Percentiles rank a stretch among this genome's conserved stretches.
Evolutionary conservation across 768 basidiomycete species (phyloP).

Genomic region (Pluteus cervinus): DNA sequence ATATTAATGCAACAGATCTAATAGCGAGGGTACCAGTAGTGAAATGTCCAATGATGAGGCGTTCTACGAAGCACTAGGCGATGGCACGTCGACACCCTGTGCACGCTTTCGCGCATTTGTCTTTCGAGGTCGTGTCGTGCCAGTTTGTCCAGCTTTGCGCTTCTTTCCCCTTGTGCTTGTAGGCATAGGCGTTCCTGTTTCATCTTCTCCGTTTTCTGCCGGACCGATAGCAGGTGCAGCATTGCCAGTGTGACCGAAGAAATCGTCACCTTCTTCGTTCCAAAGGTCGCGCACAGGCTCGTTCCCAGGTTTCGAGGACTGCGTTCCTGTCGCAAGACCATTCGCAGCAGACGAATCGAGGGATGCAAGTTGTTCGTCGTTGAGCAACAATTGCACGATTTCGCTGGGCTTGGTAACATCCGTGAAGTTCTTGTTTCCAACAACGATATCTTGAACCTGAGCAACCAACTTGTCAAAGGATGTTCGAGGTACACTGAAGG

Average conservation of each 20-base stretch:
- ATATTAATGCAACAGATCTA: no score
- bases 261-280: conserved; percentile 85
- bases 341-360: conserved; percentile 43
- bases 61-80: no score
- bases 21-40: no score
- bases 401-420: conserved; percentile 94
- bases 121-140: conserved; percentile 33
- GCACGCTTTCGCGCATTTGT: no score
- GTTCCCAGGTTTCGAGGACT: conserved; percentile 21
- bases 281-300: conserved; percentile 59
- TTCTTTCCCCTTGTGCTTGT: conserved; percentile 34
- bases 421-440: conserved; percentile 92
- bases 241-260: conserved; percentile 58
- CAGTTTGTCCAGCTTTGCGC: conserved; percentile 29
- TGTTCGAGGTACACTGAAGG: background rate
- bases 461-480: conserved; percentile 7
- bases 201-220: conserved; percentile 31
- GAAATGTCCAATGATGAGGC: no score
- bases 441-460: conserved; percentile 98
- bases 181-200: conserved; percentile 24
- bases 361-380: conserved; percentile 86
- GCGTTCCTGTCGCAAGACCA: conserved; percentile 23
- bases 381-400: conserved; percentile 90
- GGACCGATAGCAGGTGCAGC: conserved; percentile 12
- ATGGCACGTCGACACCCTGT: no score